Evolutionary conservation across 805 yeast species (phyloP).

Genomic region (Crinitomyces ghanaensis): DNA sequence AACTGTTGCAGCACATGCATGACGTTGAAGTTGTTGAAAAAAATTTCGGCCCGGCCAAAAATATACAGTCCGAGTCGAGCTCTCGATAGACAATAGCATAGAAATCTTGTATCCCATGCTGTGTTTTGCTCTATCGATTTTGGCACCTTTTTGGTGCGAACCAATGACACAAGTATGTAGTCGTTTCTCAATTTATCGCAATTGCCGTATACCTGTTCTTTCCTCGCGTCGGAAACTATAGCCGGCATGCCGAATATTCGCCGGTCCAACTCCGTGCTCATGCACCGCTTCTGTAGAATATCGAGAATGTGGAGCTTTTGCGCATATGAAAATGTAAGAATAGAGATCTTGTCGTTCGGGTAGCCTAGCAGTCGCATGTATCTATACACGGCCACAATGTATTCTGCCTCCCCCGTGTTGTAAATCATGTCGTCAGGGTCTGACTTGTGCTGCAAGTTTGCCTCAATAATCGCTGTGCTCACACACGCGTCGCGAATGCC

Average conservation of each 20-base stretch:
- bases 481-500: background rate
- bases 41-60: slow-evolving; percentile 17
- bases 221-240: slow-evolving; percentile 18
- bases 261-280: slow-evolving; percentile 4
- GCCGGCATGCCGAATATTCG: slow-evolving; percentile 24
- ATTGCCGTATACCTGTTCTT: slow-evolving; percentile 16
- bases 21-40: background rate
- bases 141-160: slow-evolving; percentile 24
- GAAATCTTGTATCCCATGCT: slow-evolving; percentile 17
- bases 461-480: no score
- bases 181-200: slow-evolving; percentile 23
- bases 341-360: slow-evolving; percentile 28
- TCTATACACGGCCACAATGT: slow-evolving; percentile 33
- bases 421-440: slow-evolving; percentile 19
- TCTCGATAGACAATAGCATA: slow-evolving; percentile 22
- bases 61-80: slow-evolving; percentile 28
- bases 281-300: slow-evolving; percentile 26
- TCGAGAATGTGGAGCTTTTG: slow-evolving; percentile 36
- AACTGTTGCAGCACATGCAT: slow-evolving; percentile 1
- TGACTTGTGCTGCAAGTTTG: slow-evolving; percentile 16
- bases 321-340: slow-evolving; percentile 31
- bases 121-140: no score
- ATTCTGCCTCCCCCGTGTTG: slow-evolving; percentile 40
- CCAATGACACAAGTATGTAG: slow-evolving; percentile 28
- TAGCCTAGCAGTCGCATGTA: slow-evolving; percentile 38